Evolutionary conservation across 1,284 basidiomycete genomes (phyloP).

Genomic region (Stereum hirsutum): DNA sequence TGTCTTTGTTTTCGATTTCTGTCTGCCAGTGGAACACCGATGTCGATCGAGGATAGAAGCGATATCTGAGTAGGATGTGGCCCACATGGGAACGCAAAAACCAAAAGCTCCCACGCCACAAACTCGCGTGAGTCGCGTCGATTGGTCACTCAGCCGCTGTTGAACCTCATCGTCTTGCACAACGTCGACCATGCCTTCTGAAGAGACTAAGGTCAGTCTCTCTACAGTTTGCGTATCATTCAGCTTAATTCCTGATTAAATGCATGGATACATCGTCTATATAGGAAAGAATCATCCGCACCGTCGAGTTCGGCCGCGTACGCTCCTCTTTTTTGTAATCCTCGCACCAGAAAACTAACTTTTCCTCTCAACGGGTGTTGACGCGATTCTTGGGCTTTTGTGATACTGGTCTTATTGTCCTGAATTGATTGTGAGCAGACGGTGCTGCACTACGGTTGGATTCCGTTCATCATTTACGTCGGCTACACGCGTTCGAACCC

Average conservation of each 20-base stretch:
- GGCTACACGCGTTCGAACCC: constrained; percentile 86
- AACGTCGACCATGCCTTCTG: constrained; percentile 61
- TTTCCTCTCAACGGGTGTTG: neutral
- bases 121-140: too few species aligned
- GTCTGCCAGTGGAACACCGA: too few species aligned
- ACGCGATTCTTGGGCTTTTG: neutral
- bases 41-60: too few species aligned
- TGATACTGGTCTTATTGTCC: neutral
- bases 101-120: too few species aligned
- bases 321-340: constrained; percentile 22
- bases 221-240: constrained; percentile 11
- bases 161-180: too few species aligned
- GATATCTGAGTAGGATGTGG: too few species aligned
- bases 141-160: too few species aligned
- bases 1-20: too few species aligned
- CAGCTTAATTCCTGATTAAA: neutral
- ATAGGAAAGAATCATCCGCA: constrained; percentile 74
- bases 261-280: neutral
- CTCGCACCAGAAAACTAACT: constrained; percentile 3
- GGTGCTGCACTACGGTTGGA: constrained; percentile 86
- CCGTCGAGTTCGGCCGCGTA: constrained; percentile 73
- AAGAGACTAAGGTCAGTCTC: constrained; percentile 65
- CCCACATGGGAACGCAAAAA: too few species aligned
- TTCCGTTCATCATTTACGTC: constrained; percentile 89
- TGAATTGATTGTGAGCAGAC: constrained; percentile 40